Percentiles rank a stretch among this genome's conserved stretches.
Evolutionary conservation across 768 basidiomycete genomes (phyloP).

Genomic region (Mycena albidolilacea): DNA sequence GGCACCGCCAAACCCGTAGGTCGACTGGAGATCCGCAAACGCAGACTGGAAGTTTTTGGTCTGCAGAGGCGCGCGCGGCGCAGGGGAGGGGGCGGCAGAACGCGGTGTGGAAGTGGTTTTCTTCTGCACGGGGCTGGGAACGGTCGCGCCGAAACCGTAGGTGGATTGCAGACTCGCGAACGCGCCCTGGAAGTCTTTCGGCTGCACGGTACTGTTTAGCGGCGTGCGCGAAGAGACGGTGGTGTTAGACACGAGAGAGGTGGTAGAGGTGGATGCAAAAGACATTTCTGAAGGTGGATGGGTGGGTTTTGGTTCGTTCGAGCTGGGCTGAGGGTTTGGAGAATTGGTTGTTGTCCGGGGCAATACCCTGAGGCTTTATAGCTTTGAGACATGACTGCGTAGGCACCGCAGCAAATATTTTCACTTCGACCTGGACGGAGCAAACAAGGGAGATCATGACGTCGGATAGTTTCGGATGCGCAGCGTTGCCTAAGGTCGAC

Average conservation of each 20-base stretch:
- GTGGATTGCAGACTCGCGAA: slow-evolving; percentile 36
- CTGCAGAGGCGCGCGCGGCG: too few species aligned
- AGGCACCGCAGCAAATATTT: not conserved
- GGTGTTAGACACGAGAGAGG: slow-evolving; percentile 29
- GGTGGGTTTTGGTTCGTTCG: not conserved
- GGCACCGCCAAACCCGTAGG: too few species aligned
- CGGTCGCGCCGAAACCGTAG: slow-evolving; percentile 22
- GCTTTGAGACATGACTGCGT: slow-evolving; percentile 19
- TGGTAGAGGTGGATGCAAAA: slow-evolving; percentile 24
- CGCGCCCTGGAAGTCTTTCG: slow-evolving; percentile 30
- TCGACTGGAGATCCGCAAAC: too few species aligned
- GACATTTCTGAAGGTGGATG: slow-evolving; percentile 3
- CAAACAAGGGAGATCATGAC: not conserved
- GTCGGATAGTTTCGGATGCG: not conserved
- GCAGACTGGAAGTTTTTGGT: too few species aligned
- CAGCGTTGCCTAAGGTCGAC: too few species aligned
- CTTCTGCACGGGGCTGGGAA: not conserved
- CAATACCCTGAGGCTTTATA: slow-evolving; percentile 15
- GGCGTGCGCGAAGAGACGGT: slow-evolving; percentile 30
- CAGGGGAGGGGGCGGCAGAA: too few species aligned
- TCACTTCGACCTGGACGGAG: not conserved
- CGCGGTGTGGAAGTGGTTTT: too few species aligned
- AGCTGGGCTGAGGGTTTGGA: slow-evolving; percentile 4
- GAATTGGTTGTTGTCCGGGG: not conserved
- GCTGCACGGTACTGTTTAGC: not conserved